Percentiles rank a stretch among this genome's conserved stretches.
Conservation (phyloP, 768 basidiomycete species). For the Termitomyces sp. region DNA sequence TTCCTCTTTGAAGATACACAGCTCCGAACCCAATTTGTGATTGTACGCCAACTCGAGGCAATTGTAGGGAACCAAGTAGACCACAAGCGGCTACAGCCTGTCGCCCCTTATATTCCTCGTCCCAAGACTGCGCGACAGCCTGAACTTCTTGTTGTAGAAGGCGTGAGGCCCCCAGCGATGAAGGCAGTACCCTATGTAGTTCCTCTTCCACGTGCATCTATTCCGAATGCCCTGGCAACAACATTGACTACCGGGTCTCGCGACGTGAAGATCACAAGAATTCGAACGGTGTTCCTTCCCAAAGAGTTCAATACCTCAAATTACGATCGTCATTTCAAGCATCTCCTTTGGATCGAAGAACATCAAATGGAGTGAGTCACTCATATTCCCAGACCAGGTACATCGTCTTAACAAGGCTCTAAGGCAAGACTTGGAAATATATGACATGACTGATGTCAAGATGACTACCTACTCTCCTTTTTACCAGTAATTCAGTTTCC, state of each 20-base stretch:
- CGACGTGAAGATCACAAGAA: constrained; percentile 25
- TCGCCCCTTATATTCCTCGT: constrained; percentile 42
- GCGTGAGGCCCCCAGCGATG: constrained; percentile 37
- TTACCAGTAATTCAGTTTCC: constrained; percentile 33
- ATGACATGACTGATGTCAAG: constrained; percentile 33
- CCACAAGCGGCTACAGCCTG: constrained; percentile 43
- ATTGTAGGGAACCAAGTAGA: constrained; percentile 45
- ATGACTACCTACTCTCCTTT: constrained; percentile 27
- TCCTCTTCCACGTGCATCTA: constrained; percentile 33
- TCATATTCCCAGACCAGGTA: background rate
- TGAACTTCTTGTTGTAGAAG: constrained; percentile 36
- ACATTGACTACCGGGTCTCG: constrained; percentile 28
- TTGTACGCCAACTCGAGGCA: constrained; percentile 40
- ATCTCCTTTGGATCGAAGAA: constrained; percentile 45
- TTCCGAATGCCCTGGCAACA: constrained; percentile 32
- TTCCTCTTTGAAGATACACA: constrained; percentile 46
- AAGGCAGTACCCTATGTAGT: constrained; percentile 41
- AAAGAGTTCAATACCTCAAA: constrained; percentile 30
- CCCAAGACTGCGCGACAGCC: constrained; percentile 24
- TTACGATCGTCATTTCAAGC: constrained; percentile 46
- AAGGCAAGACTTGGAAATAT: constrained; percentile 37
- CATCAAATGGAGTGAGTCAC: constrained; percentile 24
- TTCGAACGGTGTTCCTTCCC: constrained; percentile 40
- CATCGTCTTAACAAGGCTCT: background rate
- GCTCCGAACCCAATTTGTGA: constrained; percentile 42